Conservation (phyloP, 805 yeast genomes). For the fission yeast (Schizosaccharomyces pombe) region DNA sequence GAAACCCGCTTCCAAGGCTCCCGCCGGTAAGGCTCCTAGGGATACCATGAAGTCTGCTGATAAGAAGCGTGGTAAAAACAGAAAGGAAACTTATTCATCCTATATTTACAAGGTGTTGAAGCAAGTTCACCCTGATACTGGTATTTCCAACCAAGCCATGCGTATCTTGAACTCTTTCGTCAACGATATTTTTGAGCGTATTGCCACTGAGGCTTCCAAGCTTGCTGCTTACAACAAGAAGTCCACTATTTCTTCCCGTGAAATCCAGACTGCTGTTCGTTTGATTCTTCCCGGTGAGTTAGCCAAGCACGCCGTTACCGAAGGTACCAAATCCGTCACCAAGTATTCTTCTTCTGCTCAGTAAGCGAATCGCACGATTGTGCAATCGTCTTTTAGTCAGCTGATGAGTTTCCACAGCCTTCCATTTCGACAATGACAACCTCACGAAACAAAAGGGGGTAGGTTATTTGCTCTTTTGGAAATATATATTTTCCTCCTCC, state of each 20-base stretch:
- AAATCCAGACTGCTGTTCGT: slow-evolving; percentile 96
- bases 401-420: too few species aligned
- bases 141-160: slow-evolving; percentile 97
- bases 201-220: slow-evolving; percentile 93
- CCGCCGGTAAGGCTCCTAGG: slow-evolving; percentile 93
- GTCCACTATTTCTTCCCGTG: slow-evolving; percentile 93
- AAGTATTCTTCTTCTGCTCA: slow-evolving; percentile 11
- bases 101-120: slow-evolving; percentile 90
- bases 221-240: slow-evolving; percentile 97
- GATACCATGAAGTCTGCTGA: slow-evolving; percentile 63
- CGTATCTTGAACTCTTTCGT: slow-evolving; percentile 96
- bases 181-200: slow-evolving; percentile 87
- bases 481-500: background rate
- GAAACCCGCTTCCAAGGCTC: slow-evolving; percentile 33
- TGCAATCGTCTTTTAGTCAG: too few species aligned
- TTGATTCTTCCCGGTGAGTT: slow-evolving; percentile 94
- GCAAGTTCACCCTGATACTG: slow-evolving; percentile 96
- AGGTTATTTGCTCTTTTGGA: too few species aligned
- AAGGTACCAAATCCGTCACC: slow-evolving; percentile 28
- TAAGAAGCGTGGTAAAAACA: slow-evolving; percentile 82
- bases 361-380: too few species aligned
- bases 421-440: too few species aligned
- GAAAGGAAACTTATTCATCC: slow-evolving; percentile 95
- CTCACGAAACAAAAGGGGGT: too few species aligned
- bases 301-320: slow-evolving; percentile 95